phyloP scores from a whole-genome alignment of 495 filamentous ascomycete genomes.

The Neurospora sp. region DNA sequence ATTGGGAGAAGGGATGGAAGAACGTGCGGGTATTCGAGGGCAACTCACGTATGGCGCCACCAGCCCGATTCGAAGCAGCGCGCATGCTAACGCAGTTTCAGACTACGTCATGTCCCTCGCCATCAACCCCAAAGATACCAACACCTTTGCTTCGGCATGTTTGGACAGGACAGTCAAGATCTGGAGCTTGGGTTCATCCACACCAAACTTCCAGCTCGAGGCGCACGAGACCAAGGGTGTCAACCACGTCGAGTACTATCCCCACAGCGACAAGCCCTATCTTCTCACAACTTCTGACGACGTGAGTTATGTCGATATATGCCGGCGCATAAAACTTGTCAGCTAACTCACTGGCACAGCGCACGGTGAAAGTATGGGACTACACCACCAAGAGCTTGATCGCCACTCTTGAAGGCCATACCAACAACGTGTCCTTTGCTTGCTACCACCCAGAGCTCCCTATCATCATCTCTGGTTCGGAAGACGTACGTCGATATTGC shows the following conservation, averaged over 20 bases:
- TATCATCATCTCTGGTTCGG: constrained; percentile 96
- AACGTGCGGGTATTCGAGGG: constrained; percentile 97
- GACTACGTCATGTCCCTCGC: constrained; percentile 84
- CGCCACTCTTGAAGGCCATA: constrained; percentile 92
- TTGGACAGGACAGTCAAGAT: constrained; percentile 97
- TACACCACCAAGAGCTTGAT: constrained; percentile 97
- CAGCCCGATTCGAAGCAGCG: not conserved
- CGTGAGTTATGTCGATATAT: constrained; percentile 6
- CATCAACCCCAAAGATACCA: constrained; percentile 99
- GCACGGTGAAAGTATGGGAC: constrained; percentile 94
- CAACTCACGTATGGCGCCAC: constrained; percentile 53
- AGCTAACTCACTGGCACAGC: constrained; percentile 15
- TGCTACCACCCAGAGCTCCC: constrained; percentile 97
- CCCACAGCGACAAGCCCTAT: constrained; percentile 92
- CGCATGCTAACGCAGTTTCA: constrained; percentile 9
- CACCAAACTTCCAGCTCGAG: constrained; percentile 91
- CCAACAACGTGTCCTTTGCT: constrained; percentile 97
- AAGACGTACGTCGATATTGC: constrained; percentile 46
- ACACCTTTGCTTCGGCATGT: constrained; percentile 93
- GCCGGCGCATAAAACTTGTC: not conserved
- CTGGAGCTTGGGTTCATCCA: constrained; percentile 85
- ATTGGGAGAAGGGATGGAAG: constrained; percentile 98
- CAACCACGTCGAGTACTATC: constrained; percentile 97
- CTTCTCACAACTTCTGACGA: constrained; percentile 95
- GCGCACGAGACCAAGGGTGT: constrained; percentile 97